Percentiles rank a stretch among this genome's conserved stretches.
phyloP scores from a whole-genome alignment of 768 basidiomycete species.

The Boletus bicolor region DNA sequence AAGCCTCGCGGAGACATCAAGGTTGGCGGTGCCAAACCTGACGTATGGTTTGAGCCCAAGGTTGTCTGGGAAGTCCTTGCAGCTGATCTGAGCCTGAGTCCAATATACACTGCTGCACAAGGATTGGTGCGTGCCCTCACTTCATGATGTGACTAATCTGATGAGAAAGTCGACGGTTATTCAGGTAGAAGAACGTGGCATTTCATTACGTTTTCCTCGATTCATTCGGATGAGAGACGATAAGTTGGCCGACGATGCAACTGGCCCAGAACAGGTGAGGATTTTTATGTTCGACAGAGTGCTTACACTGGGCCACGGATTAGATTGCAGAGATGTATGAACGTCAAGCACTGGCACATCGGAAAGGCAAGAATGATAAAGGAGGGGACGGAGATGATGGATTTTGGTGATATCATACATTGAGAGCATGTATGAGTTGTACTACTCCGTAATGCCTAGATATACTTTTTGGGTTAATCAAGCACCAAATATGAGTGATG shows the following conservation, averaged over 20 bases:
- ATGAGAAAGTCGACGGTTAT: background rate
- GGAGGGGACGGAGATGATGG: conserved; percentile 67
- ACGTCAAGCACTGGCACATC: conserved; percentile 79
- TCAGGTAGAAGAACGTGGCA: conserved; percentile 84
- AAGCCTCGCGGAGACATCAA: conserved; percentile 82
- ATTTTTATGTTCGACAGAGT: background rate
- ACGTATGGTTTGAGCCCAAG: conserved; percentile 97
- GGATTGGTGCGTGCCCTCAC: conserved; percentile 60
- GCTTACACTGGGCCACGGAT: conserved; percentile 2
- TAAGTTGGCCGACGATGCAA: conserved; percentile 89
- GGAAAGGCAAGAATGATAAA: conserved; percentile 61
- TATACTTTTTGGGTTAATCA: background rate
- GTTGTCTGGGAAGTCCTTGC: conserved; percentile 98
- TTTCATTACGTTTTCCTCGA: conserved; percentile 94
- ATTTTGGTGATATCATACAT: conserved; percentile 59
- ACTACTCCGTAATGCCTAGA: conserved; percentile 15
- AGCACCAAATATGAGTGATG: background rate
- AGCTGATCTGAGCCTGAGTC: conserved; percentile 94
- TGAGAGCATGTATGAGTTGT: conserved; percentile 6
- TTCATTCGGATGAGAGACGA: conserved; percentile 93
- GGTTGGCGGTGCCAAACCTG: conserved; percentile 90
- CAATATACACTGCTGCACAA: conserved; percentile 92
- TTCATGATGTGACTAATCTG: background rate
- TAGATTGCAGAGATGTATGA: conserved; percentile 95
- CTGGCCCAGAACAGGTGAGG: conserved; percentile 84